Percentiles rank a stretch among this genome's conserved stretches.
Conservation (phyloP, 257 asterid genomes). For the Coffea eugenioides region DNA sequence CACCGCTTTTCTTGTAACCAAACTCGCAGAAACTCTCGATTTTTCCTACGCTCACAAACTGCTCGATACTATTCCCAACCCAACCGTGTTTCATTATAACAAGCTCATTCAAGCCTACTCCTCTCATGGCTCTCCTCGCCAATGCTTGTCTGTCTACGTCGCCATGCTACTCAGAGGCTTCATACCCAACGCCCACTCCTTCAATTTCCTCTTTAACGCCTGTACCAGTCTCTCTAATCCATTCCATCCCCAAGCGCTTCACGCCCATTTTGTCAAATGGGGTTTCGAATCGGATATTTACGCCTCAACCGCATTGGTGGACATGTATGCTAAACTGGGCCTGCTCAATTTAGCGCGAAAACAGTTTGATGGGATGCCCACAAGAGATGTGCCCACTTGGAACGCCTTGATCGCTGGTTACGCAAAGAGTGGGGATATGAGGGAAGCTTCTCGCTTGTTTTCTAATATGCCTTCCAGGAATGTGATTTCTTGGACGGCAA, state of each 20-base stretch:
- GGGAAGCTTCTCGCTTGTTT: constrained; percentile 58
- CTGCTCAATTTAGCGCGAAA: constrained; percentile 44
- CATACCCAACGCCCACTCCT: constrained; percentile 53
- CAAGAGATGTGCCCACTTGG: constrained; percentile 70
- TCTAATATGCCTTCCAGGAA: constrained; percentile 55
- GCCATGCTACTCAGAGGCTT: constrained; percentile 39
- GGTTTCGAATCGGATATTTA: constrained; percentile 63
- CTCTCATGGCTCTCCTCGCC: constrained; percentile 42
- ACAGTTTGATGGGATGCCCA: constrained; percentile 53
- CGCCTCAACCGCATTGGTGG: constrained; percentile 66
- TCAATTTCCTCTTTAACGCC: constrained; percentile 66
- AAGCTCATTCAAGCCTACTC: constrained; percentile 74
- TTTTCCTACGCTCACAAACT: constrained; percentile 64
- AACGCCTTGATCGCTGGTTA: constrained; percentile 75
- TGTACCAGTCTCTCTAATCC: constrained; percentile 39
- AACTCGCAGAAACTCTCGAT: constrained; percentile 46
- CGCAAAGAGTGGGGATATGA: constrained; percentile 54
- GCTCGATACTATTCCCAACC: constrained; percentile 59
- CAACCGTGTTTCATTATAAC: constrained; percentile 64
- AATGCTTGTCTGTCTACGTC: constrained; percentile 56
- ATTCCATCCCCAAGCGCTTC: constrained; percentile 26
- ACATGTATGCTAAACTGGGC: constrained; percentile 83
- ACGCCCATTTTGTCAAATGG: constrained; percentile 32
- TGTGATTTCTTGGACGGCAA: constrained; percentile 80
- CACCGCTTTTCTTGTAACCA: constrained; percentile 40